A percentile compares a stretch with the other conserved stretches of the same genome.
Conservation (phyloP, 2,329 filamentous ascomycete species). For the Fusarium pininemorale region DNA sequence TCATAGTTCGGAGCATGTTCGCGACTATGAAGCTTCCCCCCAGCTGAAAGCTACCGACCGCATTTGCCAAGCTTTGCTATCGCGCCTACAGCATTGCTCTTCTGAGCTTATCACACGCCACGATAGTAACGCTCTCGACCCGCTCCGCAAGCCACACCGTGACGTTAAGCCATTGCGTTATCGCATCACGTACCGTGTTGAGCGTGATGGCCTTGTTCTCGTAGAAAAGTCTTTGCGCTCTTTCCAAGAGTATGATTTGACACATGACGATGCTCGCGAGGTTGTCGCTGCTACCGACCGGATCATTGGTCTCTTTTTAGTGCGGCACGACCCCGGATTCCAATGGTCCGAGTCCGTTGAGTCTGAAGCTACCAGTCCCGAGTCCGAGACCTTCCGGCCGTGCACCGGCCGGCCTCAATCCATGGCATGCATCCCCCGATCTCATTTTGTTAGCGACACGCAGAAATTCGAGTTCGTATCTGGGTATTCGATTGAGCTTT, state of each 20-base stretch:
- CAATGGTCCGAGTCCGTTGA: slow-evolving; percentile 56
- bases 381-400: slow-evolving; percentile 53
- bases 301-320: slow-evolving; percentile 61
- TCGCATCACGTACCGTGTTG: slow-evolving; percentile 58
- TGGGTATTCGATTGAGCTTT: slow-evolving; percentile 60
- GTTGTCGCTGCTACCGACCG: slow-evolving; percentile 59
- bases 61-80: slow-evolving; percentile 60
- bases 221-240: slow-evolving; percentile 58
- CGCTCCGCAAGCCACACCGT: slow-evolving; percentile 46
- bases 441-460: slow-evolving; percentile 54
- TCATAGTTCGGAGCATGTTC: slow-evolving; percentile 54
- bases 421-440: slow-evolving; percentile 54
- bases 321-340: slow-evolving; percentile 60
- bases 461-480: slow-evolving; percentile 48
- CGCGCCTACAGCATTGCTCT: slow-evolving; percentile 61
- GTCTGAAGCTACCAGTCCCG: slow-evolving; percentile 49
- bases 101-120: slow-evolving; percentile 63
- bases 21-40: slow-evolving; percentile 58
- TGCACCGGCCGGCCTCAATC: slow-evolving; percentile 55
- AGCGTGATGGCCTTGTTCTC: slow-evolving; percentile 53
- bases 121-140: slow-evolving; percentile 58
- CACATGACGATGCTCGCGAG: slow-evolving; percentile 55
- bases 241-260: slow-evolving; percentile 59
- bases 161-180: slow-evolving; percentile 57
- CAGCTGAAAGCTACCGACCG: slow-evolving; percentile 55